A percentile compares a stretch with the other conserved stretches of the same genome.
These are phyloP conservation scores for Neospora caninum DNA, from an alignment of 169 alveolate genomes.

Conservation along the genomic window DNA sequence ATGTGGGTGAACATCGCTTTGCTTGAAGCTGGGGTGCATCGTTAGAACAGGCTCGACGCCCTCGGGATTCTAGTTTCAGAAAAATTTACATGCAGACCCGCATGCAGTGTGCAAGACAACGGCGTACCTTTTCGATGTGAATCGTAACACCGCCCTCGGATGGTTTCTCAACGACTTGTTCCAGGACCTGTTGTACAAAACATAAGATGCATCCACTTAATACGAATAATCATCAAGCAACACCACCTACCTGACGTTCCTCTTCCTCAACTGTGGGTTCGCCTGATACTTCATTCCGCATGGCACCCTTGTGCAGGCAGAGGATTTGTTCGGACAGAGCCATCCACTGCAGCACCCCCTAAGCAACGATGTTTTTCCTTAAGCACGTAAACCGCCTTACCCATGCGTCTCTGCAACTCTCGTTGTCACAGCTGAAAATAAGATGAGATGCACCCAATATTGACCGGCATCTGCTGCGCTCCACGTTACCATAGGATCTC, in stretches of 20 bases:
- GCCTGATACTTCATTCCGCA: conserved; percentile 69
- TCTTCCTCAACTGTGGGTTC: conserved; percentile 68
- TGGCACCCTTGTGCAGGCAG: conserved; percentile 67
- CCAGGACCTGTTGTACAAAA: conserved; percentile 52
- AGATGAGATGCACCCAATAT: neutral
- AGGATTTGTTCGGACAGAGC: conserved; percentile 61
- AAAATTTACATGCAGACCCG: neutral
- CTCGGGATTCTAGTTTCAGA: neutral
- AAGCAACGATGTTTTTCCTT: neutral
- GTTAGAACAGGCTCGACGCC: conserved; percentile 27
- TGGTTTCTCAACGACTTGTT: conserved; percentile 61
- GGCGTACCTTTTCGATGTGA: conserved; percentile 58
- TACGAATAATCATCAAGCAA: neutral
- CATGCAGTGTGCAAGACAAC: neutral
- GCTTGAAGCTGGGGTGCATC: conserved; percentile 11
- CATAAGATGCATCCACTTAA: neutral
- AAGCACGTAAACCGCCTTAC: neutral
- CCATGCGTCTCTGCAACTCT: conserved; percentile 67
- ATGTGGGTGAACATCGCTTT: conserved; percentile 37
- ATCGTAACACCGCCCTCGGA: conserved; percentile 57
- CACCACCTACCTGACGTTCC: conserved; percentile 45
- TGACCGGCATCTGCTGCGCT: neutral
- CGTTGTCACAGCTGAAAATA: conserved; percentile 61
- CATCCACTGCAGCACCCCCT: conserved; percentile 50
- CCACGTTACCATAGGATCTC: conserved; percentile 36